These are phyloP conservation scores for Anthoceros angustus DNA, from an alignment of 225 moss, liverwort and hornwort genomes.

Conservation along the genomic window DNA sequence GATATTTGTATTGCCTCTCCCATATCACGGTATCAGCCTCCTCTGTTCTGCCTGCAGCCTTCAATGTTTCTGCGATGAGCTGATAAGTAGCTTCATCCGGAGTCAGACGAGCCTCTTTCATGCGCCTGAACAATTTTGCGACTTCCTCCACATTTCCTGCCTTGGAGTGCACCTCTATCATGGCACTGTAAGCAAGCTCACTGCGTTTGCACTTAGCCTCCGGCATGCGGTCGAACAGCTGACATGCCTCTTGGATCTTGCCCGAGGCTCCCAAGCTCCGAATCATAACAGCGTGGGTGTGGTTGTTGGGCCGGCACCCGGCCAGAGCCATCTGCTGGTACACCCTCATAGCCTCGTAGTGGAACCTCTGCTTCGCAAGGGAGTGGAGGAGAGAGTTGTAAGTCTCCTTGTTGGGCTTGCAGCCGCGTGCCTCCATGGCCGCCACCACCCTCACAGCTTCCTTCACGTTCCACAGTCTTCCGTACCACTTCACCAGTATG, in stretches of 20 bases:
- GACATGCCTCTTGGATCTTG: not conserved
- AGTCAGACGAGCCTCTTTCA: not conserved
- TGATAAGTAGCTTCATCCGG: not conserved
- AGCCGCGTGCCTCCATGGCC: not conserved
- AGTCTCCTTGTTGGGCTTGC: slow-evolving; percentile 1
- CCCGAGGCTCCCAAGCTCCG: not conserved
- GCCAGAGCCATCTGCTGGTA: slow-evolving; percentile 1
- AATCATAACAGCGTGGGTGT: not conserved
- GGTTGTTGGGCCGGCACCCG: slow-evolving; percentile 3
- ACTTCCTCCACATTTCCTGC: not conserved
- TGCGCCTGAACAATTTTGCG: not conserved
- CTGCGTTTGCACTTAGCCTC: not conserved
- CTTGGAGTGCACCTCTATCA: not conserved
- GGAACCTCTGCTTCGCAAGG: not conserved
- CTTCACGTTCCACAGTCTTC: not conserved
- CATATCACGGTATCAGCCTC: not conserved
- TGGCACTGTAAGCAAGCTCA: not conserved
- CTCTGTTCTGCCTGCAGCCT: not conserved
- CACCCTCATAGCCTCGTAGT: not conserved
- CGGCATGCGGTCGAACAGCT: not conserved
- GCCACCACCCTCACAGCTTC: not conserved
- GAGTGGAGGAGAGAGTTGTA: not conserved
- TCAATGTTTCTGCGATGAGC: not conserved
- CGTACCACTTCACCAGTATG: not conserved
- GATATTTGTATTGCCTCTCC: not conserved